Evolutionary conservation across 345 rosid genomes (phyloP), one percentile per base, ranked within the genome.

Genomic region (Eucalyptus caleyi): DNA sequence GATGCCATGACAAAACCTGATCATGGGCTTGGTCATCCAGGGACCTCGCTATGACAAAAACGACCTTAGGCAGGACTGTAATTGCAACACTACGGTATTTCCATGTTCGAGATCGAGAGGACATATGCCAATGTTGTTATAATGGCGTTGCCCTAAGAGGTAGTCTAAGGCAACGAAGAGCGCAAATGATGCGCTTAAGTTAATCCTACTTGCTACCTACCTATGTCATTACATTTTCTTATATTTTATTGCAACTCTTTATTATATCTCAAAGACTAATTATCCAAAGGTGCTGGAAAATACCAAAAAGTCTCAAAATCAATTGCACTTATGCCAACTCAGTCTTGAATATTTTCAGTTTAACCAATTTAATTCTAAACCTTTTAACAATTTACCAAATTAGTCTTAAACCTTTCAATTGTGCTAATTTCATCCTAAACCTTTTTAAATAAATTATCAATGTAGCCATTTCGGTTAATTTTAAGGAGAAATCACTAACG

Each of bases 401-500:
- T 9, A 54, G 3, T 62, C 18, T 0, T 62, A 62, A 62, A 62
- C 3, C 37, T 62, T 62, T 62, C 9, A 14, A 30, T 62, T 62
- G 19, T 30, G 37, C 3, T 15, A 65, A 62, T 14, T 30, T 4
- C 1, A 2, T 30, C 5, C 3, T 62, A 62, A 65, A 62, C 5
- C 3, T 62, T 62, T 30, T 30, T 62, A 7, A 7, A 65, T n/a
- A 32, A 14, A n/a, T 65, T n/a, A n/a, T 5, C 19, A n/a, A 7
- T n/a, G 0, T 65, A 65, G 72, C 3, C 3, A 0, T 7, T 65
- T 16, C 0, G 1, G 2, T 1, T 65, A 65, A 65, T 30, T 65
- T 62, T 30, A 0, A 30, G 3, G 32, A 1, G 26, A 54, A 54
- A 54, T 54, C 1, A 0, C 0, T 2, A 1, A 21, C 11, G 1